Evolutionary conservation across 176 grass and related monocot genomes (phyloP).

Genomic region (Musa schizocarpa): DNA sequence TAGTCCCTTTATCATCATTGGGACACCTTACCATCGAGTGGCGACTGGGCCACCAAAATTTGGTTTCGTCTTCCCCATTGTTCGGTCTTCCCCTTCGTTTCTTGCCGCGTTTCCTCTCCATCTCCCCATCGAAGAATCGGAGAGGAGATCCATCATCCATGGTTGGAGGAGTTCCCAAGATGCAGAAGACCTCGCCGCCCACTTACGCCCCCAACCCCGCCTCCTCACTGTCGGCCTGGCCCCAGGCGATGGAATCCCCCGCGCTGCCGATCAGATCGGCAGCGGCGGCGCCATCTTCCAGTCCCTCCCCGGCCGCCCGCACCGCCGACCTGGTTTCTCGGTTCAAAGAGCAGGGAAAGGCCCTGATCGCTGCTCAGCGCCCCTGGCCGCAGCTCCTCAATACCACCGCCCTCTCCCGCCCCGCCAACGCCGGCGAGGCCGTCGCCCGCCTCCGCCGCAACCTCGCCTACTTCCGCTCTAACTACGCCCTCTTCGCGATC

Average conservation of each 20-base stretch:
- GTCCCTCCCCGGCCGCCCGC: constrained; percentile 27
- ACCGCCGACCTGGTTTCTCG: constrained; percentile 55
- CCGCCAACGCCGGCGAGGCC: constrained; percentile 58
- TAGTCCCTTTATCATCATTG: no score
- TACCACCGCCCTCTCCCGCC: constrained; percentile 51
- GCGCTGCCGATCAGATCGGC: constrained; percentile 3
- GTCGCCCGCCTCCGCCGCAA: constrained; percentile 55
- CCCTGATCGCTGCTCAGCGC: constrained; percentile 44
- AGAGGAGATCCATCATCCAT: not conserved
- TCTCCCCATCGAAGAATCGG: not conserved
- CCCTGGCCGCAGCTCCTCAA: constrained; percentile 71
- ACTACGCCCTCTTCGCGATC: constrained; percentile 58
- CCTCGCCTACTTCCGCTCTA: constrained; percentile 80
- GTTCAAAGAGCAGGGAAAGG: constrained; percentile 37
- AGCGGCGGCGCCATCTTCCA: constrained; percentile 6
- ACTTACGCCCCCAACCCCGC: constrained; percentile 36
- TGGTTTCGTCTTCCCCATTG: no score
- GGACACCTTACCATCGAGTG: no score
- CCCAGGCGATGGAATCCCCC: constrained; percentile 12
- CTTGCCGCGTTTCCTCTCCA: not conserved
- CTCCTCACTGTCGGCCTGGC: constrained; percentile 3
- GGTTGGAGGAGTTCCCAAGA: not conserved
- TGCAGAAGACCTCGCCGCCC: constrained; percentile 20
- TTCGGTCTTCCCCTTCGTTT: not conserved
- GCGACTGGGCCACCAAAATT: no score